These are phyloP conservation scores for Fusarium sp. DNA, from an alignment of 2,329 filamentous ascomycete species.

Conservation along the genomic window DNA sequence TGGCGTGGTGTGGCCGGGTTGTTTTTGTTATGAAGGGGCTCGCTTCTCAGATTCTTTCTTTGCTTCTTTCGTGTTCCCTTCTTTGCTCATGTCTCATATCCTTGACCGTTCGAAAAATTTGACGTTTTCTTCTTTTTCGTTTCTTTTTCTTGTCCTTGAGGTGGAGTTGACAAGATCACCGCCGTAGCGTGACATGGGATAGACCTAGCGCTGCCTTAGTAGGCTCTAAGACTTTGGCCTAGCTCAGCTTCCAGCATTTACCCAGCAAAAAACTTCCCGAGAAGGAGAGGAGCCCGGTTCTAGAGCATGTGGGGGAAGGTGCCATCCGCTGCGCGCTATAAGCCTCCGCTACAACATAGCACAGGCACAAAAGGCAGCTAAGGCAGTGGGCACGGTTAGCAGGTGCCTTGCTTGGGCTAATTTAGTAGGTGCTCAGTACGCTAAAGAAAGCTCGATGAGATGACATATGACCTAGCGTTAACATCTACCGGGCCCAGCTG, in stretches of 20 bases:
- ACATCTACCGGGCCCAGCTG: constrained; percentile 13
- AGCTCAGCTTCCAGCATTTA: constrained; percentile 5
- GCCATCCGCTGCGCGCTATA: neutral
- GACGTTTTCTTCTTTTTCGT: constrained; percentile 18
- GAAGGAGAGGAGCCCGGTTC: constrained; percentile 23
- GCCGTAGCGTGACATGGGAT: constrained; percentile 3
- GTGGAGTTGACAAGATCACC: constrained; percentile 36
- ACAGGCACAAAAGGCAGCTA: constrained; percentile 15
- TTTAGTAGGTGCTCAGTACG: constrained; percentile 7
- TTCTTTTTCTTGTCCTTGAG: constrained; percentile 12
- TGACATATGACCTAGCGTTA: constrained; percentile 23
- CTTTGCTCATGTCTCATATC: constrained; percentile 22
- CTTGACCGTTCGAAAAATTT: constrained; percentile 18
- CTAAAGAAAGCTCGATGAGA: constrained; percentile 33
- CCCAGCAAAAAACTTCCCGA: constrained; percentile 10
- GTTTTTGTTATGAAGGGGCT: neutral
- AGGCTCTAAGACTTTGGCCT: neutral
- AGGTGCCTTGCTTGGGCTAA: constrained; percentile 26
- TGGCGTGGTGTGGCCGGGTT: constrained; percentile 2
- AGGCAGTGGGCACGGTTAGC: neutral
- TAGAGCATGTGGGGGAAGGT: constrained; percentile 33
- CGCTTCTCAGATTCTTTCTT: neutral
- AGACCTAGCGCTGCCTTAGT: neutral
- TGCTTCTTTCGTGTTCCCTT: constrained; percentile 28
- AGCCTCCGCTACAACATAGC: neutral